Conservation (phyloP, 345 rosid species). For the Cardamine occulta region DNA sequence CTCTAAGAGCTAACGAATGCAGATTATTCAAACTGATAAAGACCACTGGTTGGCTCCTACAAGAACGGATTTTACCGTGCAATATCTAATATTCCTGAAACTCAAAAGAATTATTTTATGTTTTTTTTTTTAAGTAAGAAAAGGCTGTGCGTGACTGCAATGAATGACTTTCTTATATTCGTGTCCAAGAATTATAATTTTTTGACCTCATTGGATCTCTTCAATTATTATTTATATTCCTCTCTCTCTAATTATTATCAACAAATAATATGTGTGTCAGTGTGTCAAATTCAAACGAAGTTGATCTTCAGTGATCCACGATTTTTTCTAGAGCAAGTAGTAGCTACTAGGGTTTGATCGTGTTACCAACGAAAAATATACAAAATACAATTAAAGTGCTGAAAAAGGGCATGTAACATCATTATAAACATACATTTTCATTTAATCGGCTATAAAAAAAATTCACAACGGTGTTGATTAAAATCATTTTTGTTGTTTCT, state of each 20-base stretch:
- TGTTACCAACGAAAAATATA: background rate
- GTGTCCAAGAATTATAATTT: constrained; percentile 32
- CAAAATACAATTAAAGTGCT: background rate
- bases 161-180: constrained; percentile 33
- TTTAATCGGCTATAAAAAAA: background rate
- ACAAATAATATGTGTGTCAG: constrained; percentile 37
- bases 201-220: constrained; percentile 7
- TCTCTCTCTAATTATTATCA: constrained; percentile 23
- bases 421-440: background rate
- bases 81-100: background rate
- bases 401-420: background rate
- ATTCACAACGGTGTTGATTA: background rate
- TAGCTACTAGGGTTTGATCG: constrained; percentile 30
- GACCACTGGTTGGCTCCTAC: constrained; percentile 12
- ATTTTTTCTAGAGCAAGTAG: background rate
- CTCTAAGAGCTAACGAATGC: background rate
- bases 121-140: background rate
- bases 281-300: constrained; percentile 22
- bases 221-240: constrained; percentile 23
- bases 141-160: background rate
- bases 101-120: background rate
- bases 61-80: constrained; percentile 9
- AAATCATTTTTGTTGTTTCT: background rate
- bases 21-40: background rate
- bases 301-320: constrained; percentile 25